Evolutionary conservation across 139 green algal genomes (phyloP).

Genomic region (Nannochloris sp.): DNA sequence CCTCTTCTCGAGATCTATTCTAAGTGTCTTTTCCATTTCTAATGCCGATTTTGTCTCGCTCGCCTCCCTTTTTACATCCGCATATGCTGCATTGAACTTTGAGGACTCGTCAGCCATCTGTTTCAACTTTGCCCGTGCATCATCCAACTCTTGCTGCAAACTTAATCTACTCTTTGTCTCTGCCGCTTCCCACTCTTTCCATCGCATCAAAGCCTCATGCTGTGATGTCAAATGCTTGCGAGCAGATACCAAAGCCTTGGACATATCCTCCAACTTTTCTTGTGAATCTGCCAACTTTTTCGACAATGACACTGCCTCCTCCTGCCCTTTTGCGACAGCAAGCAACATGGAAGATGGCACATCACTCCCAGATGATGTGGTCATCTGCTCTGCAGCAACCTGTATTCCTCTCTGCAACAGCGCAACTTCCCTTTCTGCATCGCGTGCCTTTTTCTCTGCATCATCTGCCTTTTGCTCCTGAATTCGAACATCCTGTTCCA

Average conservation of each 20-base stretch:
- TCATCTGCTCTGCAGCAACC: conserved; percentile 33
- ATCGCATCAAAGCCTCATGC: conserved; percentile 11
- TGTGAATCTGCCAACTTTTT: conserved; percentile 31
- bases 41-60: neutral
- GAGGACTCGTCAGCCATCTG: neutral
- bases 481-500: neutral
- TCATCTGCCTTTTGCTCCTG: conserved; percentile 1
- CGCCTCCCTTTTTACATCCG: neutral
- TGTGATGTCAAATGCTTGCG: conserved; percentile 15
- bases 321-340: conserved; percentile 21
- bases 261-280: conserved; percentile 16
- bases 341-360: conserved; percentile 16
- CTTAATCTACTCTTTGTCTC: neutral
- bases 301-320: conserved; percentile 31
- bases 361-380: conserved; percentile 7
- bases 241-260: conserved; percentile 14
- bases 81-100: neutral
- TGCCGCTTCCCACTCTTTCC: conserved; percentile 4
- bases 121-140: conserved; percentile 1
- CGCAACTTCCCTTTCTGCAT: neutral
- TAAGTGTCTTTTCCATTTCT: neutral
- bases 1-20: neutral
- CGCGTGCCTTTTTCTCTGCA: neutral
- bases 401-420: conserved; percentile 23
- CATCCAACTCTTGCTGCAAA: neutral